A percentile compares a stretch with the other conserved stretches of the same genome.
Evolutionary conservation across 768 basidiomycete species (phyloP).

Genomic region (Tulasnella sp.): DNA sequence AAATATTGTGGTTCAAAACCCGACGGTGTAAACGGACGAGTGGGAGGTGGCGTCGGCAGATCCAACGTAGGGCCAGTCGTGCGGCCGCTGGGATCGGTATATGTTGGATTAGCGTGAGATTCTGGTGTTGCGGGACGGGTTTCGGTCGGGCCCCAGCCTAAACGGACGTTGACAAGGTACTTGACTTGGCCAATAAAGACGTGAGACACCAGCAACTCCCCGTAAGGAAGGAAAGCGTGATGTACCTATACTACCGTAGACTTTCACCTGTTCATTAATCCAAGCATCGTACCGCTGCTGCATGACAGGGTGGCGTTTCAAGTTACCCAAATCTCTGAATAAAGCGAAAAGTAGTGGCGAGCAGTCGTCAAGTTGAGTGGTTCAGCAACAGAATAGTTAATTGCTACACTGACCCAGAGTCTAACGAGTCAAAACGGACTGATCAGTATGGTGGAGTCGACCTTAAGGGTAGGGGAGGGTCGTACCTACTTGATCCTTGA

Average conservation of each 20-base stretch:
- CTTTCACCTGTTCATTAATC: constrained; percentile 29
- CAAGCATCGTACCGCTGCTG: constrained; percentile 57
- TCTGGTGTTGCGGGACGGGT: constrained; percentile 7
- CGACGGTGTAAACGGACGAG: constrained; percentile 12
- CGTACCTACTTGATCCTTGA: constrained; percentile 17
- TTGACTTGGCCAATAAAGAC: constrained; percentile 36
- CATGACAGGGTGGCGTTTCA: constrained; percentile 59
- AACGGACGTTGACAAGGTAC: constrained; percentile 52
- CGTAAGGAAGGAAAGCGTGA: constrained; percentile 19
- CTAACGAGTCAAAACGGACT: not conserved
- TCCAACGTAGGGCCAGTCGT: not conserved
- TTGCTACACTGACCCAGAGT: constrained; percentile 10
- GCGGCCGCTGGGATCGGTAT: constrained; percentile 11
- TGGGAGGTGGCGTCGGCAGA: constrained; percentile 18
- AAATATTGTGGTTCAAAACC: constrained; percentile 46
- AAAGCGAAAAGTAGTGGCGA: no score
- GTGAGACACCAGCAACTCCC: not conserved
- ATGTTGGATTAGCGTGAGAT: constrained; percentile 15
- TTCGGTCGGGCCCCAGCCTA: constrained; percentile 42
- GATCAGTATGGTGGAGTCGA: not conserved
- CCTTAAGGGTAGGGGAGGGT: not conserved
- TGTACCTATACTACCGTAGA: constrained; percentile 37
- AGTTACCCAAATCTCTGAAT: constrained; percentile 59
- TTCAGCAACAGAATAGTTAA: no score
- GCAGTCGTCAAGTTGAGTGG: no score